A percentile compares a stretch with the other conserved stretches of the same genome.
These are phyloP conservation scores for Citrus medica DNA, from an alignment of 345 rosid genomes.

Conservation along the genomic window DNA sequence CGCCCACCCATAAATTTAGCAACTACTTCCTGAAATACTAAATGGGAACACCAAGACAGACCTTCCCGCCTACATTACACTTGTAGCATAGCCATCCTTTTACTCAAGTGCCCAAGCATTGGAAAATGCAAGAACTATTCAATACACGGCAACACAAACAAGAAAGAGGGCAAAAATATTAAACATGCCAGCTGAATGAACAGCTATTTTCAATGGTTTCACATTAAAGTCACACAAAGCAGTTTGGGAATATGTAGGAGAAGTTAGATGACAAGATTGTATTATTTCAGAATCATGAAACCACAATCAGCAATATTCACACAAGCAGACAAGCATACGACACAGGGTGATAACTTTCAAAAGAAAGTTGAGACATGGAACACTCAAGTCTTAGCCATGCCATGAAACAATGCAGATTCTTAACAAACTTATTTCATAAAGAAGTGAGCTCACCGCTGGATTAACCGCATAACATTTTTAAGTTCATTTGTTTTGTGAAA, in stretches of 20 bases:
- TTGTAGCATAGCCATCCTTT: neutral
- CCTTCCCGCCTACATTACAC: neutral
- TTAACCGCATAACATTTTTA: constrained; percentile 52
- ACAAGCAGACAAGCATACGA: neutral
- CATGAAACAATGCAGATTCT: neutral
- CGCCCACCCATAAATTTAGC: neutral
- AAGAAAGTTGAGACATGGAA: neutral
- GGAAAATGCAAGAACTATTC: neutral
- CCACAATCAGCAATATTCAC: neutral
- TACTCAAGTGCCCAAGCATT: neutral
- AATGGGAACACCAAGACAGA: neutral
- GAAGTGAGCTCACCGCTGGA: constrained; percentile 58
- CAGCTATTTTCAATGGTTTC: neutral
- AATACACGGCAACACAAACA: neutral
- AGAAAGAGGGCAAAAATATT: neutral
- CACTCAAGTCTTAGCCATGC: neutral
- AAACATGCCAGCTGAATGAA: neutral
- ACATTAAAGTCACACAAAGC: neutral
- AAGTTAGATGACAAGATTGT: neutral
- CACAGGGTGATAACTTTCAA: neutral
- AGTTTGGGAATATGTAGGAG: neutral
- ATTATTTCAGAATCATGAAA: neutral
- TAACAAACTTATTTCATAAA: neutral
- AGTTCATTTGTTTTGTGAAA: constrained; percentile 44
- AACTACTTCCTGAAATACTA: neutral